A percentile compares a stretch with the other conserved stretches of the same genome.
phyloP scores from a whole-genome alignment of 164 flowering plant species.

The Tinospora cordifolia region DNA sequence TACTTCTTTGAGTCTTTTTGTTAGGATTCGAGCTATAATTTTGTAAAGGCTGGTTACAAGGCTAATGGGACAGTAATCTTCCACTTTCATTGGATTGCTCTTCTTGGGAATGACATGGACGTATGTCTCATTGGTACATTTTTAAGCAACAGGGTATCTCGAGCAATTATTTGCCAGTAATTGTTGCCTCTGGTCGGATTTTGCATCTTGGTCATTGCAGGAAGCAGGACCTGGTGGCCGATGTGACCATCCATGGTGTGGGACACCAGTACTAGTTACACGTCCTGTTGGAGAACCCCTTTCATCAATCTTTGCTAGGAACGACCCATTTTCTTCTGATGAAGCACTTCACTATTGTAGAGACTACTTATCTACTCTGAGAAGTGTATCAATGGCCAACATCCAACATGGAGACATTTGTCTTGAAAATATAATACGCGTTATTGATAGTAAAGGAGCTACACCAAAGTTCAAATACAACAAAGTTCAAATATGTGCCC shows the following conservation, averaged over 20 bases:
- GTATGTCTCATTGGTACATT: too few species aligned
- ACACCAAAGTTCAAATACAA: slow-evolving; percentile 22
- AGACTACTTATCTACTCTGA: slow-evolving; percentile 66
- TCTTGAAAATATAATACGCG: slow-evolving; percentile 64
- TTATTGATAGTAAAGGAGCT: slow-evolving; percentile 24
- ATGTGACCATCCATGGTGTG: slow-evolving; percentile 79
- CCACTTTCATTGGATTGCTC: too few species aligned
- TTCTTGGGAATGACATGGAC: too few species aligned
- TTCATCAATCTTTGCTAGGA: slow-evolving; percentile 33
- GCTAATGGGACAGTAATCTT: too few species aligned
- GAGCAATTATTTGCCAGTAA: slow-evolving; percentile 55
- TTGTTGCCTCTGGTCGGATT: slow-evolving; percentile 59
- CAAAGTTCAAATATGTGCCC: slow-evolving; percentile 27
- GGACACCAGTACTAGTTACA: slow-evolving; percentile 71
- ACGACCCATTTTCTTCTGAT: slow-evolving; percentile 40
- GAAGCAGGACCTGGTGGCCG: slow-evolving; percentile 47
- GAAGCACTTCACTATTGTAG: slow-evolving; percentile 67
- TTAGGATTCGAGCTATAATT: too few species aligned
- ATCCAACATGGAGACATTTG: slow-evolving; percentile 76
- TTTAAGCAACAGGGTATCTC: slow-evolving; percentile 57
- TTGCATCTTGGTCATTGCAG: slow-evolving; percentile 61
- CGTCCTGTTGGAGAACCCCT: slow-evolving; percentile 64
- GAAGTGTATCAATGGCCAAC: slow-evolving; percentile 44
- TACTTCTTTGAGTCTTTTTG: too few species aligned
- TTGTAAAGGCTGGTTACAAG: too few species aligned